These are phyloP conservation scores for Esteya vermicola DNA, from an alignment of 2,329 filamentous ascomycete genomes.

Conservation along the genomic window DNA sequence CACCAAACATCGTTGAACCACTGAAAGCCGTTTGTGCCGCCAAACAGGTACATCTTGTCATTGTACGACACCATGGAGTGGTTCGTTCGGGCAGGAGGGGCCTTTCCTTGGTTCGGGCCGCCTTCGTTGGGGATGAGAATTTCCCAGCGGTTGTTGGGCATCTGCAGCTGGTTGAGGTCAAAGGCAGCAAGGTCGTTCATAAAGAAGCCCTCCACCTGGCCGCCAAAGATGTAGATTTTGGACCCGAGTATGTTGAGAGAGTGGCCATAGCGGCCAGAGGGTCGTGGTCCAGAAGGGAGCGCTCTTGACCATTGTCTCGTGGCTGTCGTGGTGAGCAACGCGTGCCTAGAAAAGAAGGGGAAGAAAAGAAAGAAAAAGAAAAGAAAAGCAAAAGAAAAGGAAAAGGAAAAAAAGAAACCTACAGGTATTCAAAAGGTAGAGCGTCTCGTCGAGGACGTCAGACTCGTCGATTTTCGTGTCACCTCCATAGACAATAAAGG, in stretches of 20 bases:
- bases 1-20: slow-evolving; percentile 99
- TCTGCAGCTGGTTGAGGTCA: slow-evolving; percentile 87
- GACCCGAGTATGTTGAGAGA: slow-evolving; percentile 93
- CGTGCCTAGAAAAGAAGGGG: not conserved
- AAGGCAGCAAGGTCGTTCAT: slow-evolving; percentile 97
- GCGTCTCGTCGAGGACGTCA: slow-evolving; percentile 82
- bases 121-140: slow-evolving; percentile 64
- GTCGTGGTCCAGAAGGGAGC: slow-evolving; percentile 70
- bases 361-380: not conserved
- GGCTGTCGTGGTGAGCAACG: slow-evolving; percentile 47
- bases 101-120: slow-evolving; percentile 43
- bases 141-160: slow-evolving; percentile 86
- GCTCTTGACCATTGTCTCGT: slow-evolving; percentile 97
- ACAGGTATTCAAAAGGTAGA: slow-evolving; percentile 97
- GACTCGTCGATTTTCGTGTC: slow-evolving; percentile 94
- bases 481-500: slow-evolving; percentile 96
- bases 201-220: slow-evolving; percentile 92
- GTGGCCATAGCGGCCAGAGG: slow-evolving; percentile 86
- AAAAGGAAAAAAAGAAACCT: slow-evolving; percentile 12
- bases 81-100: slow-evolving; percentile 85
- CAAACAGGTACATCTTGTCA: slow-evolving; percentile 92
- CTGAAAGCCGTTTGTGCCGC: slow-evolving; percentile 84
- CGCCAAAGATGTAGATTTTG: slow-evolving; percentile 94
- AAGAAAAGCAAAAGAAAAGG: not conserved
- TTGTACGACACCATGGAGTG: slow-evolving; percentile 85